Percentiles rank a stretch among this genome's conserved stretches.
phyloP scores from a whole-genome alignment of 306 rosid genomes.

The Benincasa hispida region DNA sequence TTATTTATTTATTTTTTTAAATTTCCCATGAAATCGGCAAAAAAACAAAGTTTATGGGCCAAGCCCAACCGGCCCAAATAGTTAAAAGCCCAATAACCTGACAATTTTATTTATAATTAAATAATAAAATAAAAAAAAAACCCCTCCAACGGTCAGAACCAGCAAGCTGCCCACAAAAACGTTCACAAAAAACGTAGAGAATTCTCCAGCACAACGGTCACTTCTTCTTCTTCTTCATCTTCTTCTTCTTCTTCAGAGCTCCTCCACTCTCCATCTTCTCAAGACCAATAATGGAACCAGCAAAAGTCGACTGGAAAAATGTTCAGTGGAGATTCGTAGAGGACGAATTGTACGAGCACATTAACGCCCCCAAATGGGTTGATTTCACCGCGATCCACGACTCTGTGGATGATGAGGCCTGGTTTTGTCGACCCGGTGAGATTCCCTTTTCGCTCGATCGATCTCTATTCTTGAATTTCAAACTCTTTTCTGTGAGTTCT shows the following conservation, averaged over 20 bases:
- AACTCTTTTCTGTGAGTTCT: not conserved
- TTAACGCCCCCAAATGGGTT: slow-evolving; percentile 88
- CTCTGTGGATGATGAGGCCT: slow-evolving; percentile 39
- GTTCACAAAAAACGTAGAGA: not conserved
- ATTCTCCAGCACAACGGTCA: slow-evolving; percentile 37
- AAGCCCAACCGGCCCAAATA: not conserved
- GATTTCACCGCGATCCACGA: slow-evolving; percentile 54
- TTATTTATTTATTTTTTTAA: too few species aligned
- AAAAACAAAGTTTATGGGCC: not conserved
- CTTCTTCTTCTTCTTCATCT: slow-evolving; percentile 9
- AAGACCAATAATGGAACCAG: slow-evolving; percentile 72
- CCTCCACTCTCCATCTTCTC: not conserved
- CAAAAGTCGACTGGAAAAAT: slow-evolving; percentile 86
- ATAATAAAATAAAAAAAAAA: not conserved
- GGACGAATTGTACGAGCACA: slow-evolving; percentile 64
- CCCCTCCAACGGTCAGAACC: slow-evolving; percentile 57
- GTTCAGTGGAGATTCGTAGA: slow-evolving; percentile 66
- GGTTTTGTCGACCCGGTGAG: slow-evolving; percentile 82
- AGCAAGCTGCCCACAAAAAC: slow-evolving; percentile 2
- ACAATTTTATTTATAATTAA: not conserved
- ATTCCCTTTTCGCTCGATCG: not conserved
- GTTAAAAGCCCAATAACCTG: not conserved
- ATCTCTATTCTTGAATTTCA: not conserved
- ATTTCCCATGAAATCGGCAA: too few species aligned
- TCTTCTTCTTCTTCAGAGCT: not conserved